Percentiles rank a stretch among this genome's conserved stretches.
phyloP scores from a whole-genome alignment of 2,329 filamentous ascomycete genomes.

The Aquanectria penicillioides region DNA sequence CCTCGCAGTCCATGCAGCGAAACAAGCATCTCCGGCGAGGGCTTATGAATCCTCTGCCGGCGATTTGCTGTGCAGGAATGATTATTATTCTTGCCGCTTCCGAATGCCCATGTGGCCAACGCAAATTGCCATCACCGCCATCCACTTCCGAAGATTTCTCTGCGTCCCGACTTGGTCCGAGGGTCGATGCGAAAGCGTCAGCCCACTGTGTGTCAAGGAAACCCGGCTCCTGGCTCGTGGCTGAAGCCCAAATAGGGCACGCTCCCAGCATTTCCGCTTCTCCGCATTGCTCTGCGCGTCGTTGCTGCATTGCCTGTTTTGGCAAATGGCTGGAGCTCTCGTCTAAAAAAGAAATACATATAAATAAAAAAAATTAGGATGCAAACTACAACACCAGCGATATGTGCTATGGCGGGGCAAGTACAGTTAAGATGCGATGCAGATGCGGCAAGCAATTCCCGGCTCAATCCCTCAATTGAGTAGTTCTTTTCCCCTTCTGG shows the following conservation, averaged over 20 bases:
- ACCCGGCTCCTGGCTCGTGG: constrained; percentile 27
- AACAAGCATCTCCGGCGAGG: constrained; percentile 21
- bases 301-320: not conserved
- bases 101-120: not conserved
- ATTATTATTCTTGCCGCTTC: not conserved
- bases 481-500: too few relatives aligned
- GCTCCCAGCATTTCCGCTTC: constrained; percentile 42
- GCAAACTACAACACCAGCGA: too few relatives aligned
- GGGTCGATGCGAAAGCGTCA: constrained; percentile 27
- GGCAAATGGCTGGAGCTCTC: too few relatives aligned
- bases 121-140: not conserved
- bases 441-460: too few relatives aligned
- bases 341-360: too few relatives aligned
- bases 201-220: constrained; percentile 40
- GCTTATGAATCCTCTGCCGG: constrained; percentile 33
- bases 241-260: constrained; percentile 19
- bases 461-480: too few relatives aligned
- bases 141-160: constrained; percentile 34
- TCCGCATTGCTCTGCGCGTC: constrained; percentile 29
- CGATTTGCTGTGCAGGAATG: constrained; percentile 20
- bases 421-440: too few relatives aligned
- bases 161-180: constrained; percentile 38
- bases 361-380: too few relatives aligned
- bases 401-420: too few relatives aligned
- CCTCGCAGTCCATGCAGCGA: not conserved